Conservation (phyloP, 139 green algal species). For the Eudorina sp. region DNA sequence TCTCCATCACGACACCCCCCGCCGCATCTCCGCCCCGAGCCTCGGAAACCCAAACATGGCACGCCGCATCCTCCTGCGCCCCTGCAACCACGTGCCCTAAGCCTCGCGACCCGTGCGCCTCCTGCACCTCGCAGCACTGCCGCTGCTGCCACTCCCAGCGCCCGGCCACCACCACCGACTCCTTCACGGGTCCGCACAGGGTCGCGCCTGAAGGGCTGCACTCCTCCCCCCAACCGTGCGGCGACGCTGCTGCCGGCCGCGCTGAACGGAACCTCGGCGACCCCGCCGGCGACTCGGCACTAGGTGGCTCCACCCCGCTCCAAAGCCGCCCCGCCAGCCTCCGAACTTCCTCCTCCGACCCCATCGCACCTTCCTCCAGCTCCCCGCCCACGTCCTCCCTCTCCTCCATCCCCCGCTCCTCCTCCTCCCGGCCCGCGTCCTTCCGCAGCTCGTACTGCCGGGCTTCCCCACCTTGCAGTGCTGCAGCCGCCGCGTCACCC, state of each 20-base stretch:
- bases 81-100: too few relatives aligned
- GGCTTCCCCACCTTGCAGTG: background rate
- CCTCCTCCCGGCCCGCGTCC: background rate
- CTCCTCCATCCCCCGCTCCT: background rate
- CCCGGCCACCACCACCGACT: too few relatives aligned
- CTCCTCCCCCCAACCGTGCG: too few relatives aligned
- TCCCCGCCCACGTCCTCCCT: background rate
- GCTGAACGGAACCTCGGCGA: too few relatives aligned
- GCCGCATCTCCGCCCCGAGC: background rate
- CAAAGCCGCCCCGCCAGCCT: background rate
- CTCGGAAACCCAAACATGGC: background rate
- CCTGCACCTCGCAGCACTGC: too few relatives aligned
- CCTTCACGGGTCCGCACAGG: too few relatives aligned
- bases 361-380: background rate
- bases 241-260: too few relatives aligned
- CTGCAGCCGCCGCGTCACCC: background rate
- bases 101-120: too few relatives aligned
- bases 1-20: background rate
- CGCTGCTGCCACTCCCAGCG: too few relatives aligned
- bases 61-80: background rate
- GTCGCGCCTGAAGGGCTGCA: too few relatives aligned
- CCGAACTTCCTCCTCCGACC: background rate
- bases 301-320: background rate
- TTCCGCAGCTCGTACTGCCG: background rate
- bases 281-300: background rate